These are phyloP conservation scores for Lunasporangiospora selenospora DNA, from an alignment of 192 early-diverging fungal genomes.

Conservation along the genomic window DNA sequence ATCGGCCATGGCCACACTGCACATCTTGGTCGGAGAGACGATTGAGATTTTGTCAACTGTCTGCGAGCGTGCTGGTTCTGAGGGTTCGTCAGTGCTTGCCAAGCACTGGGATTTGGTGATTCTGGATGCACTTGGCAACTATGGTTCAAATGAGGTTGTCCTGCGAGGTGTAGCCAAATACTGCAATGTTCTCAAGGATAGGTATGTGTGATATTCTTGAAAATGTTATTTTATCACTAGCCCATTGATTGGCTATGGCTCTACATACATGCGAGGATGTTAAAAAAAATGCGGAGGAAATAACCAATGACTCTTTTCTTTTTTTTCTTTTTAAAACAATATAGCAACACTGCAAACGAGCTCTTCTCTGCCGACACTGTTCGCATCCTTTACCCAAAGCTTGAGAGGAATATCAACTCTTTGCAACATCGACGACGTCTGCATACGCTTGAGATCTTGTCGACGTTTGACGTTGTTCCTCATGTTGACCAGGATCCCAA, in stretches of 20 bases:
- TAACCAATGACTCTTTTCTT: background rate
- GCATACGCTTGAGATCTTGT: constrained; percentile 74
- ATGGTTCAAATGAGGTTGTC: constrained; percentile 55
- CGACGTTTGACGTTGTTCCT: constrained; percentile 70
- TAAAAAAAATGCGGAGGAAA: too few relatives aligned
- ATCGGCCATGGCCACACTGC: constrained; percentile 49
- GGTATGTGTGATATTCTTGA: too few relatives aligned
- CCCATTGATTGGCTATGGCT: too few relatives aligned
- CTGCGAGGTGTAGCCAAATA: constrained; percentile 54
- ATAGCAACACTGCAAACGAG: constrained; percentile 22
- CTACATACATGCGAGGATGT: too few relatives aligned
- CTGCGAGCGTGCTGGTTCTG: constrained; percentile 11
- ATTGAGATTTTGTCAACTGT: constrained; percentile 53
- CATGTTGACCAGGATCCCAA: constrained; percentile 38
- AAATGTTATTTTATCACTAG: too few relatives aligned
- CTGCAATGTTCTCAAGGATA: constrained; percentile 43
- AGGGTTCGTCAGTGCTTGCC: constrained; percentile 21
- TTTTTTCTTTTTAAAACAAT: background rate
- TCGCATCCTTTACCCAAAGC: constrained; percentile 52
- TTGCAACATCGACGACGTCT: constrained; percentile 61
- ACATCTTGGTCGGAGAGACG: constrained; percentile 56
- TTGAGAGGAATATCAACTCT: constrained; percentile 68
- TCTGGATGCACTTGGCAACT: constrained; percentile 46
- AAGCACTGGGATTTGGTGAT: constrained; percentile 49
- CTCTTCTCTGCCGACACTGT: constrained; percentile 52